These are phyloP conservation scores for Leishmania lainsoni DNA, from an alignment of 208 protist species.

Conservation along the genomic window DNA sequence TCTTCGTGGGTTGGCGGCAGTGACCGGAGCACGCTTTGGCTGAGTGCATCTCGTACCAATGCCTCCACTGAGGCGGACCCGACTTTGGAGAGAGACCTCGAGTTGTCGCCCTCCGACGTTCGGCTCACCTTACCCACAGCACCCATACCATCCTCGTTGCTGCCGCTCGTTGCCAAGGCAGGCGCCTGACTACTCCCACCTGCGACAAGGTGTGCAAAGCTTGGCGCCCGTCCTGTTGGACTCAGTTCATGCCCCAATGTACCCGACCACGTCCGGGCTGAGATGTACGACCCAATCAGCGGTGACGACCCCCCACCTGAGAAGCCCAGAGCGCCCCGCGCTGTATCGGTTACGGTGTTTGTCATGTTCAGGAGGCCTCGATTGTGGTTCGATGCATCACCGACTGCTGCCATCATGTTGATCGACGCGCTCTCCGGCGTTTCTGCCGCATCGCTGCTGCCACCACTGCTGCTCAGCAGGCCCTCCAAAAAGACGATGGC, in stretches of 20 bases:
- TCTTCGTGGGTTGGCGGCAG: conserved; percentile 37
- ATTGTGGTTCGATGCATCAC: conserved; percentile 14
- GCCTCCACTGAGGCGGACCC: conserved; percentile 39
- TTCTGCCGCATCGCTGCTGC: conserved; percentile 6
- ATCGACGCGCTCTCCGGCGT: conserved; percentile 15
- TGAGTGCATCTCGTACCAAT: conserved; percentile 62
- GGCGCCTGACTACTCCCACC: not conserved
- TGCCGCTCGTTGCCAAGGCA: not conserved
- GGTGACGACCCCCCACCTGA: conserved; percentile 12
- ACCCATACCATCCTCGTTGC: not conserved
- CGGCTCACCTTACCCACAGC: not conserved
- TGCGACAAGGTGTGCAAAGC: conserved; percentile 1
- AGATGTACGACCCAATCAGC: not conserved
- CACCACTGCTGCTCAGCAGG: conserved; percentile 34
- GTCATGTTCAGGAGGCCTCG: conserved; percentile 2
- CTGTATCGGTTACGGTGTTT: not conserved
- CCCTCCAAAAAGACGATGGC: conserved; percentile 69
- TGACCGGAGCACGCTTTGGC: conserved; percentile 57
- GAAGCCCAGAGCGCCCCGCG: not conserved
- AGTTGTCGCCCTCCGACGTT: not conserved
- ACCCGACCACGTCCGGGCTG: conserved; percentile 8
- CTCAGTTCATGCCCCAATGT: conserved; percentile 7
- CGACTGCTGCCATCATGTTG: conserved; percentile 27
- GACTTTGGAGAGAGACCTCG: not conserved
- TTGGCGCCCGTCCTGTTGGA: conserved; percentile 3